Evolutionary conservation across 257 asterid genomes (phyloP).

Genomic region (Eucommia ulmoides): DNA sequence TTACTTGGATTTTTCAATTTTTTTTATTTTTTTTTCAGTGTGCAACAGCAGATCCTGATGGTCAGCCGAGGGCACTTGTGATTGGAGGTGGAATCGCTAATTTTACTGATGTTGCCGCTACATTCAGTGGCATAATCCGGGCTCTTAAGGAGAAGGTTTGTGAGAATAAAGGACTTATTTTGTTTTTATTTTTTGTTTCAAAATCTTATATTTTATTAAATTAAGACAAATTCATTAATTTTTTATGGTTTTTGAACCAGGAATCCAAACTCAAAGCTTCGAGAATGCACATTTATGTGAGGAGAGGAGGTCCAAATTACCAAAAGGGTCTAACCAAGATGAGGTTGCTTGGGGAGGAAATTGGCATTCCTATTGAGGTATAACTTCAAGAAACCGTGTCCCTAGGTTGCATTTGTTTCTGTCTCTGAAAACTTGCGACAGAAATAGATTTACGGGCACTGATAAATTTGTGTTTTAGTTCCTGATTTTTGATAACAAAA

Average conservation of each 20-base stretch:
- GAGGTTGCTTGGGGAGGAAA: conserved; percentile 70
- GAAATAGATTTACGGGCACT: too few relatives aligned
- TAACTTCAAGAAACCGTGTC: too few relatives aligned
- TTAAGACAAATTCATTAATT: too few relatives aligned
- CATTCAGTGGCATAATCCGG: conserved; percentile 76
- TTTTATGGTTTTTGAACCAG: conserved; percentile 23
- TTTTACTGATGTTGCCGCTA: conserved; percentile 89
- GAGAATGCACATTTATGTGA: conserved; percentile 63
- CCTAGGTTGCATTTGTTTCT: too few relatives aligned
- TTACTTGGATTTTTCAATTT: not conserved
- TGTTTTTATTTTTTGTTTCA: too few relatives aligned
- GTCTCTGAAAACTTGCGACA: too few relatives aligned
- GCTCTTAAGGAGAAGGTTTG: conserved; percentile 84
- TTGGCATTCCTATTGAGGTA: conserved; percentile 82
- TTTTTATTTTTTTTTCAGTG: conserved; percentile 30
- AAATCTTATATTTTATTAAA: too few relatives aligned
- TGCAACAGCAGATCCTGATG: conserved; percentile 86
- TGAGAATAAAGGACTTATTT: not conserved
- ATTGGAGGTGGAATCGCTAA: conserved; percentile 92
- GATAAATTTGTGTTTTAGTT: too few relatives aligned
- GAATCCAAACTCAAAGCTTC: conserved; percentile 71
- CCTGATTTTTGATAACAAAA: too few relatives aligned
- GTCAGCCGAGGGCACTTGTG: conserved; percentile 77
- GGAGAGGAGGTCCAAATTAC: conserved; percentile 89
- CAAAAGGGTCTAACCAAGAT: conserved; percentile 76